Base-by-base conservation (phyloP, 257 asterid genomes). In the Agastache rugosa region DNA sequence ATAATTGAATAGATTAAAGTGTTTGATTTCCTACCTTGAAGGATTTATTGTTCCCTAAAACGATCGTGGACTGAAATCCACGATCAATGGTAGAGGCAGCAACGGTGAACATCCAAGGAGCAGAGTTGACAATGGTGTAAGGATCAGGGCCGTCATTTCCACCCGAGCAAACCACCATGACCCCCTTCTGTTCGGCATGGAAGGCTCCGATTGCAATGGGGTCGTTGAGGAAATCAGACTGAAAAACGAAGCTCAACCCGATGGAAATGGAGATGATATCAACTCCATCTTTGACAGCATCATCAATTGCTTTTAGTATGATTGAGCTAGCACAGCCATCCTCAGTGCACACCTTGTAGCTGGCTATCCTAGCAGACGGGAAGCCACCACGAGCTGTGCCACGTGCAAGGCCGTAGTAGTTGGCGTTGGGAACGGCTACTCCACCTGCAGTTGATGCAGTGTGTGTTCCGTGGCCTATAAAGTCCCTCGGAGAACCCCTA, bases 31-130 rank as follows among this genome's bases (percentile, higher is more conserved):
- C 11, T 82, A 88, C 96, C 90, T 84, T 37, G 68, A 81, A 80
- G 3, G 87, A 82, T 44, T 73, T 51, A 16, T 74, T 73, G 76
- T 87, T 88, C 62, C 95, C 96, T 2, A 88, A 88, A 11, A 77
- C n/a, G 35, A 90, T 66, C 31, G 60, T 84, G 42, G 91, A 59
- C 73, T 75, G 78, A 53, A 90, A 87, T 48, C 51, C 76, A 4
- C 96, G 88, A 58, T 89, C 96, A 19, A 86, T 87, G 12, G 81
- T 91, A 2, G 91, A 87, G 8, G 96, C 96, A 50, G 90, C 96
- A 1, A 91, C 87, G 1, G 96, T 91, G 80, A 91, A 82, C 29
- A 91, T 83, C 97, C 96, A 91, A n/a, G 96, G 96, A 59, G 97
- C 96, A 25, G 87, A 74, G 67, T 87, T 91, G 19, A 86, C 89